phyloP scores from a whole-genome alignment of 768 basidiomycete genomes.

The Sarcomyxa edulis region DNA sequence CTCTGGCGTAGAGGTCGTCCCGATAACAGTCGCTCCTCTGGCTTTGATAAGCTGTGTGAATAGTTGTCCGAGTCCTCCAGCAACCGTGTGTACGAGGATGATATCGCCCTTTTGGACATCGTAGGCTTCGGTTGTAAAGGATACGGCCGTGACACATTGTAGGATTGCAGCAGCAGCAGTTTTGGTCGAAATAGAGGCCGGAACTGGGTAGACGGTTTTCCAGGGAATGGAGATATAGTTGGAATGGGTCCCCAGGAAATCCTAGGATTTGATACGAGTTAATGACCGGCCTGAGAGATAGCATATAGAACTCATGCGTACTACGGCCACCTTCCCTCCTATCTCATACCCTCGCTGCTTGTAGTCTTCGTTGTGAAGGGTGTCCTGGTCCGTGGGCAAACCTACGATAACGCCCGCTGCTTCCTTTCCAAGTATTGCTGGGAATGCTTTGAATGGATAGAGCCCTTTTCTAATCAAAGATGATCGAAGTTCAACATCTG shows the following conservation, averaged over 20 bases:
- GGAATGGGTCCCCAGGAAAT: constrained; percentile 49
- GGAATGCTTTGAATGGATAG: constrained; percentile 54
- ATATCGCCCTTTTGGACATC: constrained; percentile 73
- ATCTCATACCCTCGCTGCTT: constrained; percentile 59
- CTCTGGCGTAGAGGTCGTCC: constrained; percentile 80
- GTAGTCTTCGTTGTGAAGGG: constrained; percentile 56
- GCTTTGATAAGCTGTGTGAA: constrained; percentile 64
- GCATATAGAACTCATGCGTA: constrained; percentile 26
- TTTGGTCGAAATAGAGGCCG: constrained; percentile 50
- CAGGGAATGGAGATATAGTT: constrained; percentile 70
- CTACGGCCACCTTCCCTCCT: constrained; percentile 72
- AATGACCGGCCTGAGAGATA: background rate
- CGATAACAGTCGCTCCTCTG: constrained; percentile 86
- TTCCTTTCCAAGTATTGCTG: constrained; percentile 74
- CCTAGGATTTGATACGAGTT: constrained; percentile 24
- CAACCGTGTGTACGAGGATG: constrained; percentile 85
- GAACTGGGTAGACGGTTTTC: constrained; percentile 59
- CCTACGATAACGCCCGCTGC: constrained; percentile 69
- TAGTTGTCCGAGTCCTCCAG: constrained; percentile 79
- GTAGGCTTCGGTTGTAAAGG: constrained; percentile 82
- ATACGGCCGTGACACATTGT: constrained; percentile 75
- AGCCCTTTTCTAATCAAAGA: constrained; percentile 55
- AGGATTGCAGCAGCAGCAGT: constrained; percentile 63
- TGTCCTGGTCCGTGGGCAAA: constrained; percentile 61
- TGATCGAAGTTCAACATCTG: background rate